A percentile compares a stretch with the other conserved stretches of the same genome.
These are phyloP conservation scores for Kuraishia hungarica DNA, from an alignment of 805 yeast genomes.

Conservation along the genomic window DNA sequence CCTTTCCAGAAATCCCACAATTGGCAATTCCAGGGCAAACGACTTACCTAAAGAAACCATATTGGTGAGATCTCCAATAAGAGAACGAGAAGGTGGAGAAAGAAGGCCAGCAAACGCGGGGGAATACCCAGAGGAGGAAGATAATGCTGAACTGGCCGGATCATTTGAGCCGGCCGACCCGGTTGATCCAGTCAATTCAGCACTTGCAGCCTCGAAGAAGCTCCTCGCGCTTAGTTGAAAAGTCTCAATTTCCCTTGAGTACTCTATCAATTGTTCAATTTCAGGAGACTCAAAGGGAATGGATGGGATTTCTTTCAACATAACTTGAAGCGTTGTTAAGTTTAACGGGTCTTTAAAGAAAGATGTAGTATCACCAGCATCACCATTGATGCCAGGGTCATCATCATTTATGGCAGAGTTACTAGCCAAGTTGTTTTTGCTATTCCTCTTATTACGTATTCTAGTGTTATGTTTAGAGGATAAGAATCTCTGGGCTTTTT, in stretches of 20 bases:
- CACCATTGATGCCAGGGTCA: no score
- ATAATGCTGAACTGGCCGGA: no score
- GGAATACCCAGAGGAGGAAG: no score
- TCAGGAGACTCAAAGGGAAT: constrained; percentile 49
- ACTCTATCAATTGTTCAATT: constrained; percentile 47
- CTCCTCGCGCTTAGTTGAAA: constrained; percentile 39
- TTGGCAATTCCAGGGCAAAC: constrained; percentile 48
- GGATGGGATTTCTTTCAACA: constrained; percentile 38
- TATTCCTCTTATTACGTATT: constrained; percentile 17
- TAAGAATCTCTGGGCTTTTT: constrained; percentile 44
- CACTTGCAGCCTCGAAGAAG: constrained; percentile 21
- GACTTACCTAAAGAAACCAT: constrained; percentile 50
- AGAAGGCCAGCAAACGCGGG: background rate
- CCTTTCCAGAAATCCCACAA: constrained; percentile 30
- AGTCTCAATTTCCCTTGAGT: constrained; percentile 40
- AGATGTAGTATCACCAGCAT: no score
- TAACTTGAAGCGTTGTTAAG: constrained; percentile 24
- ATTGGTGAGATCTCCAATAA: constrained; percentile 38
- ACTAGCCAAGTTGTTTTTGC: constrained; percentile 7
- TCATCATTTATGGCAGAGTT: no score
- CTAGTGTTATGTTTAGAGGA: constrained; percentile 44
- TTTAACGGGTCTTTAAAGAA: constrained; percentile 7
- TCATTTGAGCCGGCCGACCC: no score
- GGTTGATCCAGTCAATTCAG: constrained; percentile 14
- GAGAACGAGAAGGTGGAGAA: constrained; percentile 8